Evolutionary conservation across 768 basidiomycete genomes (phyloP).

Genomic region (Candolleomyces efflorescens): DNA sequence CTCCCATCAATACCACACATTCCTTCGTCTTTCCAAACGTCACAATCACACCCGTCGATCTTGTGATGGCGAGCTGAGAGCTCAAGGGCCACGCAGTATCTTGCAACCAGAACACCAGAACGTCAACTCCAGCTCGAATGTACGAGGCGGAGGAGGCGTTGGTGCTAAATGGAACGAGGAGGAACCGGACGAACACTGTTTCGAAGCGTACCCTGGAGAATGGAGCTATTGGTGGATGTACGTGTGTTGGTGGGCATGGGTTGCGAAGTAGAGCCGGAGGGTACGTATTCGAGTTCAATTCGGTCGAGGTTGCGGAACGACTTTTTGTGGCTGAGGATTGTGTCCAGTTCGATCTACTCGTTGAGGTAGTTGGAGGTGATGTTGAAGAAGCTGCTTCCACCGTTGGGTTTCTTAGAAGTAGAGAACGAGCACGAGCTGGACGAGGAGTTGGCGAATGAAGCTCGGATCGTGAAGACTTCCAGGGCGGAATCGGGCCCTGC

Average conservation of each 20-base stretch:
- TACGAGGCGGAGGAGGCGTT: neutral
- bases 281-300: neutral
- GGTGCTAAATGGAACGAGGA: neutral
- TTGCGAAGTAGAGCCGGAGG: neutral
- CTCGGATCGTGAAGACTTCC: neutral
- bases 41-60: neutral
- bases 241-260: neutral
- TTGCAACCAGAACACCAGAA: slow-evolving; percentile 2
- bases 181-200: neutral
- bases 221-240: neutral
- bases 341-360: neutral
- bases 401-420: neutral
- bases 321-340: slow-evolving; percentile 3
- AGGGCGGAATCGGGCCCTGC: neutral
- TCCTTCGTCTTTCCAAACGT: neutral
- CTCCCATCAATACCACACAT: neutral
- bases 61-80: neutral
- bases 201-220: neutral
- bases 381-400: neutral
- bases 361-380: neutral
- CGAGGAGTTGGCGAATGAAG: neutral
- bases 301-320: neutral
- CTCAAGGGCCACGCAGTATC: neutral
- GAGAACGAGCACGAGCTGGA: neutral
- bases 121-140: neutral